phyloP scores from a whole-genome alignment of 1,139 yeast genomes.

The Yamadazyma oceani region DNA sequence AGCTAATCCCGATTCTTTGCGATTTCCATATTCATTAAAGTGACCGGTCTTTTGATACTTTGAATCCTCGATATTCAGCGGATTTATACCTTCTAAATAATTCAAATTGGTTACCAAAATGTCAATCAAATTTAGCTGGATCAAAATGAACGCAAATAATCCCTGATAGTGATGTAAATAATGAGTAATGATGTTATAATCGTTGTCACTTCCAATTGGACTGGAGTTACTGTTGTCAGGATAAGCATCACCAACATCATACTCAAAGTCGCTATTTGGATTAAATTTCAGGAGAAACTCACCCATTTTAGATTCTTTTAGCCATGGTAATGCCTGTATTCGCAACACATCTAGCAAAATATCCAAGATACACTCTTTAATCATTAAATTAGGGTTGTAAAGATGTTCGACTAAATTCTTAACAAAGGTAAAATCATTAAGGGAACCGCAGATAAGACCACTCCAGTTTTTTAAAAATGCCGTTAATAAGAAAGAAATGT shows the following conservation, averaged over 20 bases:
- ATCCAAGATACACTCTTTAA: slow-evolving; percentile 69
- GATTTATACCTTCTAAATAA: slow-evolving; percentile 23
- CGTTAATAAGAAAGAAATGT: slow-evolving; percentile 61
- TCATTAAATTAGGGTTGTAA: slow-evolving; percentile 51
- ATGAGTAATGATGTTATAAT: slow-evolving; percentile 21
- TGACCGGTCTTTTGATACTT: neutral
- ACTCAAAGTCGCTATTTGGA: slow-evolving; percentile 9
- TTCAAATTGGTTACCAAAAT: slow-evolving; percentile 51
- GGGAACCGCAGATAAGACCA: slow-evolving; percentile 70
- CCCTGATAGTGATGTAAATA: slow-evolving; percentile 61
- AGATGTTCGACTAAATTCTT: slow-evolving; percentile 63
- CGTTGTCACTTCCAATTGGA: slow-evolving; percentile 16
- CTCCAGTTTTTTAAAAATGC: slow-evolving; percentile 69
- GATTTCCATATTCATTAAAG: too few relatives aligned
- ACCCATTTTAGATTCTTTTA: slow-evolving; percentile 36
- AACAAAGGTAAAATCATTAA: slow-evolving; percentile 57
- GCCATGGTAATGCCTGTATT: slow-evolving; percentile 63
- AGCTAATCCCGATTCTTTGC: too few relatives aligned
- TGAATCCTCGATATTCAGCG: too few relatives aligned
- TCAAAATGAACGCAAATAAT: slow-evolving; percentile 50
- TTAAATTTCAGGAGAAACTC: slow-evolving; percentile 23
- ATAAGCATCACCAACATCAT: slow-evolving; percentile 1
- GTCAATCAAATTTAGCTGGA: slow-evolving; percentile 57
- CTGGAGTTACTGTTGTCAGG: neutral
- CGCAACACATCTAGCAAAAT: slow-evolving; percentile 67